These are phyloP conservation scores for Sporisorium exsertum DNA, from an alignment of 1,284 basidiomycete genomes.

Conservation along the genomic window DNA sequence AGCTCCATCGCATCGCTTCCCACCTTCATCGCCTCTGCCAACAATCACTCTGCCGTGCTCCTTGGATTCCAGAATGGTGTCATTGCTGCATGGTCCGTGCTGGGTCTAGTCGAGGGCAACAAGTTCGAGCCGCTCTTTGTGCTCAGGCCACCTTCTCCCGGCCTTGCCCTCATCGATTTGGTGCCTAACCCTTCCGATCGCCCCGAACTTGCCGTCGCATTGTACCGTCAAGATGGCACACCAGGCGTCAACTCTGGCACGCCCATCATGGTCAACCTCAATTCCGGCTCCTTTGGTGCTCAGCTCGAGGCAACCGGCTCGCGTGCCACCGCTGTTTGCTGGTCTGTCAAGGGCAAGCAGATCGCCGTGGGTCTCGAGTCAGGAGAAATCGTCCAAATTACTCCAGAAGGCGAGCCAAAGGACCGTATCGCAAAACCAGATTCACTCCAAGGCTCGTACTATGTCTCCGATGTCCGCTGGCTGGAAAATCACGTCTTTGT, in stretches of 20 bases:
- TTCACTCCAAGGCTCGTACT: constrained; percentile 72
- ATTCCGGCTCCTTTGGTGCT: constrained; percentile 40
- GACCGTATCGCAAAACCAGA: constrained; percentile 75
- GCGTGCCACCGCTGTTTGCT: constrained; percentile 74
- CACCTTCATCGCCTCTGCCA: constrained; percentile 48
- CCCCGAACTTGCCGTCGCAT: constrained; percentile 68
- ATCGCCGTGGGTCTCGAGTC: constrained; percentile 79
- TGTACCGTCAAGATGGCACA: constrained; percentile 67
- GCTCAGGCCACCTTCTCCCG: constrained; percentile 42
- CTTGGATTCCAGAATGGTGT: constrained; percentile 53
- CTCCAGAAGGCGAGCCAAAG: constrained; percentile 75
- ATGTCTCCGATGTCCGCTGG: constrained; percentile 76
- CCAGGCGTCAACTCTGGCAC: constrained; percentile 61
- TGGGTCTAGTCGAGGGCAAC: constrained; percentile 27
- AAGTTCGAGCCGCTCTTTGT: constrained; percentile 43
- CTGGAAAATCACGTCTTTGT: constrained; percentile 80
- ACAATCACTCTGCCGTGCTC: constrained; percentile 36
- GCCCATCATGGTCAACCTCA: constrained; percentile 47
- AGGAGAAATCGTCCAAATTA: constrained; percentile 80
- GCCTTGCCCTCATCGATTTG: constrained; percentile 54
- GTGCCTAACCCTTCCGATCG: constrained; percentile 71
- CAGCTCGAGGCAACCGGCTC: constrained; percentile 35
- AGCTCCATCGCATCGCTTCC: constrained; percentile 34
- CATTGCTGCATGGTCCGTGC: constrained; percentile 52
- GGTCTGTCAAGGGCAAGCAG: constrained; percentile 89